Conservation (phyloP, 2,329 filamentous ascomycete species). For the Massarina eburnea region DNA sequence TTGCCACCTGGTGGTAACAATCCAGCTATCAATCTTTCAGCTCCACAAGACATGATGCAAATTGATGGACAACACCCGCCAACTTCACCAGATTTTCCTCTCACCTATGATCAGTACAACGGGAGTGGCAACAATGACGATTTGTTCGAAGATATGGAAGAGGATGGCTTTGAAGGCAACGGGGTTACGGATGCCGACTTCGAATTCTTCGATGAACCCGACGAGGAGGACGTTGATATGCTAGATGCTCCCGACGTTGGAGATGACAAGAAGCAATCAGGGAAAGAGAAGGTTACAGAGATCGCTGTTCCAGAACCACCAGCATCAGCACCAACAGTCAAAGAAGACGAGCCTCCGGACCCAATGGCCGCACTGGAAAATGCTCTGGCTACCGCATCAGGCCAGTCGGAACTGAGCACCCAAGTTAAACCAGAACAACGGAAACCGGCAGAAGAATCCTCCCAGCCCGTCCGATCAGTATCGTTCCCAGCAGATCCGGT, state of each 20-base stretch:
- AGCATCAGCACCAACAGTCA: conserved; percentile 7
- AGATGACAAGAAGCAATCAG: conserved; percentile 12
- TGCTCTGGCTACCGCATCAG: conserved; percentile 23
- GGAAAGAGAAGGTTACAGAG: conserved; percentile 6
- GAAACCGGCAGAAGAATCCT: neutral
- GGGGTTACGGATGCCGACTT: conserved; percentile 83
- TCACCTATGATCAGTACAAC: conserved; percentile 24
- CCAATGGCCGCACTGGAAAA: conserved; percentile 32
- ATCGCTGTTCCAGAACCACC: no score
- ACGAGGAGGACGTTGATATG: conserved; percentile 43
- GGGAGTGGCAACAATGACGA: conserved; percentile 49
- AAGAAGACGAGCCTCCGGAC: conserved; percentile 30
- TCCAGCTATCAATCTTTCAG: conserved; percentile 36
- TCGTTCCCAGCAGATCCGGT: neutral
- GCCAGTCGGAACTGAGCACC: neutral
- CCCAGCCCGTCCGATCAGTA: conserved; percentile 1
- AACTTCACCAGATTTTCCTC: conserved; percentile 27
- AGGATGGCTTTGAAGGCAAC: conserved; percentile 71
- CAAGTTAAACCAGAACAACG: conserved; percentile 4
- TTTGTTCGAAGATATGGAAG: conserved; percentile 69
- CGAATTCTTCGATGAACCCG: conserved; percentile 74
- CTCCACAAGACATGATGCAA: conserved; percentile 23
- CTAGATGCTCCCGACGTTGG: conserved; percentile 24
- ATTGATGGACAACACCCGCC: conserved; percentile 19
- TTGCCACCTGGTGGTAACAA: conserved; percentile 32